These are phyloP conservation scores for Aphanomyces euteiches DNA, from an alignment of 352 stramenopile genomes.

Conservation along the genomic window DNA sequence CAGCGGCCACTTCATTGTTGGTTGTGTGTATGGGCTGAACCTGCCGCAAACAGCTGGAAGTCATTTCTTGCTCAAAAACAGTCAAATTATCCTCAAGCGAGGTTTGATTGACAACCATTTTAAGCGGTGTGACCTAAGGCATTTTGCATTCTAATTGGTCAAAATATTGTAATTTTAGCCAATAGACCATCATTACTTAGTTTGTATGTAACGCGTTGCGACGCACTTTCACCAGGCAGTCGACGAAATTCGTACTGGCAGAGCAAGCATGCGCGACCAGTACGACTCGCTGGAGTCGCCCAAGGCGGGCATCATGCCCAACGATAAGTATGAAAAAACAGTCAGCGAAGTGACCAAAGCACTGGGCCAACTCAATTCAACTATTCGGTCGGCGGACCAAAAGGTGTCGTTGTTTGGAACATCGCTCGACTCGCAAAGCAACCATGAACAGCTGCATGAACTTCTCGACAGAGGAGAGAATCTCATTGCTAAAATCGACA, in stretches of 20 bases:
- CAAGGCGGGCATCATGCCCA: constrained; percentile 38
- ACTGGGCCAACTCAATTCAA: constrained; percentile 58
- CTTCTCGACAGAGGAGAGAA: constrained; percentile 58
- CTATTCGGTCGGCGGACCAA: constrained; percentile 53
- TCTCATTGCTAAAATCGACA: constrained; percentile 54
- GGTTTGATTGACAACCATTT: no score
- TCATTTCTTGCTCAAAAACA: no score
- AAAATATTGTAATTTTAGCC: not conserved
- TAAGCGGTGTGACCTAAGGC: no score
- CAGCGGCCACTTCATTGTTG: no score
- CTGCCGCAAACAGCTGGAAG: no score
- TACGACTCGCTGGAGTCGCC: constrained; percentile 55
- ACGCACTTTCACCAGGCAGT: not conserved
- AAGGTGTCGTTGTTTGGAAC: constrained; percentile 63
- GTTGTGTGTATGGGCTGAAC: no score
- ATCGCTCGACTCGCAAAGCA: constrained; percentile 51
- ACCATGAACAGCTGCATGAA: constrained; percentile 60
- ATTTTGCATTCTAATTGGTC: not conserved
- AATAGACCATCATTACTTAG: not conserved
- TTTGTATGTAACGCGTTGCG: not conserved
- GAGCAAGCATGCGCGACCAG: constrained; percentile 9
- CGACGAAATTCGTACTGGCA: not conserved
- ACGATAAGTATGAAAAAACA: constrained; percentile 49
- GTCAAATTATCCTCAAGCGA: no score
- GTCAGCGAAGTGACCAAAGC: constrained; percentile 57